phyloP scores from a whole-genome alignment of 257 asterid species.

The Lithospermum erythrorhizon region DNA sequence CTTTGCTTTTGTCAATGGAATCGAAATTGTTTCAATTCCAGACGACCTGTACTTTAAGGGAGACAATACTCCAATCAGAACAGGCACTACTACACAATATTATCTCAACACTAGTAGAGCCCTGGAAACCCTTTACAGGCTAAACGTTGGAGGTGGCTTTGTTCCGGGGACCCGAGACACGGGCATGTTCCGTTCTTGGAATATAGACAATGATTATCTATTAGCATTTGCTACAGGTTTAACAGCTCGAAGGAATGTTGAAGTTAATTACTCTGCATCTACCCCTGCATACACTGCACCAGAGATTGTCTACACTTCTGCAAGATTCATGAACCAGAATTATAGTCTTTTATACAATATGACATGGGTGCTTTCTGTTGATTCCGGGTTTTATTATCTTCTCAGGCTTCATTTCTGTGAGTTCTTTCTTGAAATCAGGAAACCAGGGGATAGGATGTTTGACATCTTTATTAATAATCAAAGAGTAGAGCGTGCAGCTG shows the following conservation, averaged over 20 bases:
- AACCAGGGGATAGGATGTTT: constrained; percentile 35
- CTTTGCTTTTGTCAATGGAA: constrained; percentile 47
- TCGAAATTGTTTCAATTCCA: constrained; percentile 47
- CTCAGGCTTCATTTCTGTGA: constrained; percentile 59
- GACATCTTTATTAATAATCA: constrained; percentile 31
- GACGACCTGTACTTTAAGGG: constrained; percentile 26
- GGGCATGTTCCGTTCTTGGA: constrained; percentile 56
- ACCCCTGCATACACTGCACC: constrained; percentile 1
- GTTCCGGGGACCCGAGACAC: constrained; percentile 17
- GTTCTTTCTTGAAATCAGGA: constrained; percentile 20
- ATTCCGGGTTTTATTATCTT: constrained; percentile 42
- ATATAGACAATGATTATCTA: constrained; percentile 8
- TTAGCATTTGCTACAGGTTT: background rate
- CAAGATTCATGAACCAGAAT: background rate
- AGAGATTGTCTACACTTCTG: background rate
- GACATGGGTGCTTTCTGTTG: constrained; percentile 34
- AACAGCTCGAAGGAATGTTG: background rate
- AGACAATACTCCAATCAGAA: background rate
- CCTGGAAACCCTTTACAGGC: constrained; percentile 36
- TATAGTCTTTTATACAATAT: constrained; percentile 32
- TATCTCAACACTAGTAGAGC: constrained; percentile 19
- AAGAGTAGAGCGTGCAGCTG: constrained; percentile 35
- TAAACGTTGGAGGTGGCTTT: constrained; percentile 29
- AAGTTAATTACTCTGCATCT: background rate
- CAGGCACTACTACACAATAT: background rate